Conservation (phyloP, 2,329 filamentous ascomycete genomes). For the Diplodia mutila region DNA sequence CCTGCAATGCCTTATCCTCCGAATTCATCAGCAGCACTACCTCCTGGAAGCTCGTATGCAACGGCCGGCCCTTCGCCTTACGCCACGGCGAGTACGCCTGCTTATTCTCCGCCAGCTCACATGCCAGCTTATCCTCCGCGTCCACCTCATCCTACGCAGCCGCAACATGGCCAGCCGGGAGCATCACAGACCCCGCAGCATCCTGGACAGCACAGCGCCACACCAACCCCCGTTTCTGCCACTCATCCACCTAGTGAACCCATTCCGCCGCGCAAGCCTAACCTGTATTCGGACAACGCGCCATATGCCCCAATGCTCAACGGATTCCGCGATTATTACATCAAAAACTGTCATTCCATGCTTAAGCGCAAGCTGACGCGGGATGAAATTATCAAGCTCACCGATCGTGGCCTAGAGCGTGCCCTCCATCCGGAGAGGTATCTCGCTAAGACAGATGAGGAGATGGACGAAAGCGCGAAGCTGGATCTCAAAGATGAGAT, state of each 20-base stretch:
- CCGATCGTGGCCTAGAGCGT: conserved; percentile 23
- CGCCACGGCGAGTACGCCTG: neutral
- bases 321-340: conserved; percentile 24
- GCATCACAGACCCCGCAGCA: conserved; percentile 13
- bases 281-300: conserved; percentile 18
- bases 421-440: conserved; percentile 22
- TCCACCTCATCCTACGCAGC: conserved; percentile 6
- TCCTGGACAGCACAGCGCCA: conserved; percentile 3
- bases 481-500: conserved; percentile 25
- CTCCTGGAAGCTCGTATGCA: conserved; percentile 10
- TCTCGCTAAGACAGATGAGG: conserved; percentile 7
- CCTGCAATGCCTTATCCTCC: conserved; percentile 13
- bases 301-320: conserved; percentile 24
- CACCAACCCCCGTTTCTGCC: neutral
- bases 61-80: conserved; percentile 24
- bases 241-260: conserved; percentile 7
- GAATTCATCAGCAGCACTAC: neutral
- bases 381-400: conserved; percentile 19
- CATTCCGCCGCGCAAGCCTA: conserved; percentile 16
- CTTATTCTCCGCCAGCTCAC: conserved; percentile 10
- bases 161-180: conserved; percentile 8
- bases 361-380: conserved; percentile 15
- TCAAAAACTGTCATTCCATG: conserved; percentile 20
- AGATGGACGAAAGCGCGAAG: conserved; percentile 18
- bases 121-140: conserved; percentile 4